Evolutionary conservation across 345 rosid species (phyloP).

Genomic region (Moringa oleifera): DNA sequence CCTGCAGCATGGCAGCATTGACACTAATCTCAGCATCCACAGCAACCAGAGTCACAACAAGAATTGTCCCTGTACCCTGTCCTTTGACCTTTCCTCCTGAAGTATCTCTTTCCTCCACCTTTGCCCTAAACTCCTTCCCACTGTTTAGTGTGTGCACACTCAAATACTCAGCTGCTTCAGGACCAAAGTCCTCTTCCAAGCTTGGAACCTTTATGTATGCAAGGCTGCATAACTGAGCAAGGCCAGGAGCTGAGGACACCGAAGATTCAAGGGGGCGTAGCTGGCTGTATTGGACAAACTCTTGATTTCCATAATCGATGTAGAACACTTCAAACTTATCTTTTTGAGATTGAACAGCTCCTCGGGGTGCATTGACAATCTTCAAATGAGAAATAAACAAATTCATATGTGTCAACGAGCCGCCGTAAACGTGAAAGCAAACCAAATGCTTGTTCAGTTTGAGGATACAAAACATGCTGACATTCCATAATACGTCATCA

Average conservation of each 20-base stretch:
- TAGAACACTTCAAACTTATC: constrained; percentile 94
- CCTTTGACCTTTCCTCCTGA: constrained; percentile 92
- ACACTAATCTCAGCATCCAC: constrained; percentile 73
- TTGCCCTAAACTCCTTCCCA: constrained; percentile 67
- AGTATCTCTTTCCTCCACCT: constrained; percentile 77
- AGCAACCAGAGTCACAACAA: constrained; percentile 63
- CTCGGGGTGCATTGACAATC: constrained; percentile 89
- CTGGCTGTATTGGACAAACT: constrained; percentile 62
- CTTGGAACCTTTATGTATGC: constrained; percentile 87
- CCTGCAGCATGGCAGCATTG: constrained; percentile 91
- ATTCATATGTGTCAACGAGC: not conserved
- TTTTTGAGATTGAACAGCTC: constrained; percentile 53
- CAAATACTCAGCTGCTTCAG: constrained; percentile 78
- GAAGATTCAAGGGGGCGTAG: constrained; percentile 77
- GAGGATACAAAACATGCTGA: not conserved
- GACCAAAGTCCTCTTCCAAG: constrained; percentile 78
- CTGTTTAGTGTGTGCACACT: constrained; percentile 54
- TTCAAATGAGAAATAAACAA: constrained; percentile 16
- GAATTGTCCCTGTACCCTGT: constrained; percentile 83
- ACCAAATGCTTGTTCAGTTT: not conserved
- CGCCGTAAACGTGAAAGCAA: not conserved
- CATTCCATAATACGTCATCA: too few relatives aligned
- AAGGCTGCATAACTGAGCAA: constrained; percentile 92
- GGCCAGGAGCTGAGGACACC: constrained; percentile 64
- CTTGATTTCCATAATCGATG: constrained; percentile 93